Base-by-base conservation (phyloP, 2,329 filamentous ascomycete species). In the Elsinoe necatrix region DNA sequence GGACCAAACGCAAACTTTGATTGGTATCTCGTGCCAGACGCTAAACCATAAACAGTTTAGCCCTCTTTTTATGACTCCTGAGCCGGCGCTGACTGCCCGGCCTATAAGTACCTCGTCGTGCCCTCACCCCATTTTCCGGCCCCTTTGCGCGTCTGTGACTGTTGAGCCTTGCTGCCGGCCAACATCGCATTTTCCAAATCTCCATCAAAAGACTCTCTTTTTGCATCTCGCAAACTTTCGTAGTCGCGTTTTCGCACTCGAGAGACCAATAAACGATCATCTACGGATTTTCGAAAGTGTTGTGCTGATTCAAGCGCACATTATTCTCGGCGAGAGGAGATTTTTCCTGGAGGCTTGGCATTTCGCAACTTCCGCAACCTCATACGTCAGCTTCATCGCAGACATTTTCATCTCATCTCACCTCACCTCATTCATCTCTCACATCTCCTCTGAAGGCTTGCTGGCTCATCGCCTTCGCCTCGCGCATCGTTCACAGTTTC, bases 391-490 rank as follows among this genome's bases (percentile, higher is more conserved):
- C 54, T 47, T 48, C 18, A 18, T 9, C 12, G 25, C 54, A 47
- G 37, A 20, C 27, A n/a, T 37, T 21, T 23, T 29, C 37, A 35
- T 25, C 29, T 41, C n/a, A 23, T 16, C 34, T 45, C 54, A 39
- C 29, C 5, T 50, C 41, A 45, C 27, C 56, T 47, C 51, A 50
- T 48, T 37, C 42, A 35, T 20, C 55, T 37, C 34, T 35, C 45
- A 48, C 11, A 14, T 20, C 39, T 43, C 50, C 55, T 20, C 29
- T 18, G 56, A 72, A 69, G 68, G 70, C 69, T 69, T 69, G 69
- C 70, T 70, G 71, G 70, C 54, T 56, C 66, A 67, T 71, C 67
- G 69, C 67, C 68, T 71, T 71, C 58, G 59, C 62, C 57, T 65
- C 61, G 62, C 62, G 60, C 64, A 62, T 48, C 29, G 54, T 47